Percentiles rank a stretch among this genome's conserved stretches.
Evolutionary conservation across 140 eudicot species (phyloP).

Genomic region (Anethum foeniculum): DNA sequence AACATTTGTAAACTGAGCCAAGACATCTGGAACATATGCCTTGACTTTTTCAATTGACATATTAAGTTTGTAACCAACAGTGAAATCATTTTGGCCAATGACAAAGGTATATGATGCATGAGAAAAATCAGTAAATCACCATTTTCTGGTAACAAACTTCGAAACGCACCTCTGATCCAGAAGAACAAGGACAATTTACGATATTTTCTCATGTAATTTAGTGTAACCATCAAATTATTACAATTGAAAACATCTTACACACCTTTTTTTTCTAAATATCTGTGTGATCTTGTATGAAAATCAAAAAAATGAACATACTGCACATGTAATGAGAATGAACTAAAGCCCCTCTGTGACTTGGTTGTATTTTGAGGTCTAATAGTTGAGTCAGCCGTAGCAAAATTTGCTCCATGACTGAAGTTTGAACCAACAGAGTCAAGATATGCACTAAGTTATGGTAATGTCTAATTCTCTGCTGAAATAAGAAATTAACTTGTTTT

Average conservation of each 20-base stretch:
- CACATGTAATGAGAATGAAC: slow-evolving; percentile 67
- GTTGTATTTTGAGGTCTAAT: slow-evolving; percentile 69
- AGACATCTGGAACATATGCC: slow-evolving; percentile 58
- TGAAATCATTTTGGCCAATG: slow-evolving; percentile 88
- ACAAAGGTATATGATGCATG: slow-evolving; percentile 62
- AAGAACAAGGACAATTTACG: not conserved
- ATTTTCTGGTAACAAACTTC: slow-evolving; percentile 35
- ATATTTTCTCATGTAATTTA: not conserved
- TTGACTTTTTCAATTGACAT: slow-evolving; percentile 58
- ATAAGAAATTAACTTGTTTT: not conserved
- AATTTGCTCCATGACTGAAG: slow-evolving; percentile 84
- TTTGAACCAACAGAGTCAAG: slow-evolving; percentile 67
- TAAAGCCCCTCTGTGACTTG: slow-evolving; percentile 59
- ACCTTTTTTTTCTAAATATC: slow-evolving; percentile 44
- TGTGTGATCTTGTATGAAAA: slow-evolving; percentile 52
- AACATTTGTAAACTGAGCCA: slow-evolving; percentile 34
- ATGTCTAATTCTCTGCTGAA: slow-evolving; percentile 57
- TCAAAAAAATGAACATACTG: slow-evolving; percentile 44
- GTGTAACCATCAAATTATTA: not conserved
- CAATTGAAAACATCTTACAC: not conserved
- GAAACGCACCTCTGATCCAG: slow-evolving; percentile 34
- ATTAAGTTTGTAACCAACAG: slow-evolving; percentile 72
- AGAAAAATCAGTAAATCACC: slow-evolving; percentile 25
- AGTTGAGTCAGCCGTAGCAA: slow-evolving; percentile 74
- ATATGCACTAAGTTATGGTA: slow-evolving; percentile 61